Base-by-base conservation (phyloP, 352 stramenopile genomes). In the Phytophthora melonis region DNA sequence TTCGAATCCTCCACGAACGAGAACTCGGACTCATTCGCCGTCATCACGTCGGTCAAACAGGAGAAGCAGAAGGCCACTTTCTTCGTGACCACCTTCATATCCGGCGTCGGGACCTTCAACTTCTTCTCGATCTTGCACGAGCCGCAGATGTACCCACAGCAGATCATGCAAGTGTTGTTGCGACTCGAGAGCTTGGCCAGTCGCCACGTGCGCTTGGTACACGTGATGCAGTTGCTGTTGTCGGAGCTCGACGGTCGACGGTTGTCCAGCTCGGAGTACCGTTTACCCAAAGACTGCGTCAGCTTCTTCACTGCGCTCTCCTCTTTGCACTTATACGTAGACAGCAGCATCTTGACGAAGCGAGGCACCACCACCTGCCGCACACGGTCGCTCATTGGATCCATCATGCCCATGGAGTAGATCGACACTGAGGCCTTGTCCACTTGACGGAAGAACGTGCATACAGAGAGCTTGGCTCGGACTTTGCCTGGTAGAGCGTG, bases 401-500 rank as follows among this genome's bases (percentile, higher is more conserved):
- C 72, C 43, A 79, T 23, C 23, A 80, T 68, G 4, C 47, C 64
- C 19, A 71, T 69, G 6, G 79, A 52, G 41, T 75, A 81, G 11
- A 79, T 54, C 13, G 79, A 73, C 16, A 85, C 41, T 5, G 53
- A 62, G 27, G 60, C 71, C 5, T 69, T 43, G 16, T 43, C 62
- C 4, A 52, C 56, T 72, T 84, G 78, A n/a, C 73, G 66, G 45
- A 74, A 85, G 47, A 87, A 73, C 1, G 63, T 70, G 27, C 78
- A 85, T 30, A 74, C 58, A 0, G 78, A 83, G 7, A 80, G 53
- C 10, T 84, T 77, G 6, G 78, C 78, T n/a, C 84, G 81, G 32
- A 82, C 66, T 56, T 71, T 70, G 63, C 62, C 66, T 18, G 64
- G 45, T 16, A 76, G 53, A 5, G 68, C 57, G 0, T 66, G 58